These are phyloP conservation scores for Primulina tabacum DNA, from an alignment of 257 asterid genomes.

Conservation along the genomic window DNA sequence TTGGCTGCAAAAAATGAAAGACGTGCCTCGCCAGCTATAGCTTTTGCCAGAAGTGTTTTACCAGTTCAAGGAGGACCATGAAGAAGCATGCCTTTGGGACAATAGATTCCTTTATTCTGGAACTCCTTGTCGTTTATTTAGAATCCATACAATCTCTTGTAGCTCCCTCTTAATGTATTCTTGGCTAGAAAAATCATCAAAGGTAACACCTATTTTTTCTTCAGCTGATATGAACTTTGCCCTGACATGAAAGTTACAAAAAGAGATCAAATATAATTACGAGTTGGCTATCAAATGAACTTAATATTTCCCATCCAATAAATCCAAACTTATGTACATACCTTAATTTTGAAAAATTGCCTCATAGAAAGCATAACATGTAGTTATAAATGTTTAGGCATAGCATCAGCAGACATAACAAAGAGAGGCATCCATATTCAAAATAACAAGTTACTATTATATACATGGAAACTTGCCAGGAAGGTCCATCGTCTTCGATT, in stretches of 20 bases:
- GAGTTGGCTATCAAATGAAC: slow-evolving; percentile 1
- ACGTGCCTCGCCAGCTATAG: slow-evolving; percentile 99
- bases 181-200: slow-evolving; percentile 98
- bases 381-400: too few species aligned
- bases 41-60: slow-evolving; percentile 97
- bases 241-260: slow-evolving; percentile 42
- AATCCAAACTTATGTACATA: slow-evolving; percentile 11
- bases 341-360: neutral
- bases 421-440: too few species aligned
- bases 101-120: slow-evolving; percentile 89
- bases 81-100: slow-evolving; percentile 98
- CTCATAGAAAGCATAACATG: neutral
- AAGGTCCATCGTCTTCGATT: neutral
- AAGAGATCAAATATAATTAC: slow-evolving; percentile 25
- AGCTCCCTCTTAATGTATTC: slow-evolving; percentile 96
- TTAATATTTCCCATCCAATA: slow-evolving; percentile 18
- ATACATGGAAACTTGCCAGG: slow-evolving; percentile 2
- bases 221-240: slow-evolving; percentile 99
- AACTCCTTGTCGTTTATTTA: slow-evolving; percentile 89
- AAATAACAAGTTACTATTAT: neutral
- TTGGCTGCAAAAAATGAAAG: slow-evolving; percentile 97
- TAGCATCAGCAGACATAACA: too few species aligned
- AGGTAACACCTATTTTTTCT: slow-evolving; percentile 92
- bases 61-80: slow-evolving; percentile 99
- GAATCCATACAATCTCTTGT: slow-evolving; percentile 86